Conservation (phyloP, 1,139 yeast genomes). For the Geotrichum carabidarum region DNA sequence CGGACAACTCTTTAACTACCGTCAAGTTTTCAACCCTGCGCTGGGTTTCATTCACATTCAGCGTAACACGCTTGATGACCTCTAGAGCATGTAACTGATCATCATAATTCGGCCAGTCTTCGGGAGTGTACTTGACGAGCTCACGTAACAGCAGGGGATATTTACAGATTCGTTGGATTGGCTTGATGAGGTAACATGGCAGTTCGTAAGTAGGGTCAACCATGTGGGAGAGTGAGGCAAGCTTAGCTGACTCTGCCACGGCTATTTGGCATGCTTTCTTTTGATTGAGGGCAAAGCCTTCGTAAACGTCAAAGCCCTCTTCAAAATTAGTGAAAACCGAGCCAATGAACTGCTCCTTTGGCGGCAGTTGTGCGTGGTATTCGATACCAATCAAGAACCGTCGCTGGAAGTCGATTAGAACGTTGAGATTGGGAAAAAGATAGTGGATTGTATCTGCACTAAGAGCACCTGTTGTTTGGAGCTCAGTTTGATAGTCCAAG, state of each 20-base stretch:
- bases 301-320: conserved; percentile 80
- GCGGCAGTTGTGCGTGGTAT: conserved; percentile 73
- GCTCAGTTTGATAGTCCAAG: conserved; percentile 60
- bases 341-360: conserved; percentile 78
- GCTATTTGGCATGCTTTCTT: conserved; percentile 81
- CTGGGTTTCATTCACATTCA: conserved; percentile 87
- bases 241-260: conserved; percentile 53
- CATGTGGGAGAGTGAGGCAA: conserved; percentile 53
- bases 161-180: conserved; percentile 90
- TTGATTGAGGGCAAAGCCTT: conserved; percentile 81
- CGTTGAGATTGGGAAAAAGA: conserved; percentile 80
- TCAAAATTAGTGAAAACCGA: conserved; percentile 73
- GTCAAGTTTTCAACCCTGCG: conserved; percentile 84
- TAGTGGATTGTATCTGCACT: conserved; percentile 76
- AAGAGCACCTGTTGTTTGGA: conserved; percentile 59
- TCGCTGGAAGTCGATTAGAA: conserved; percentile 87
- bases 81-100: conserved; percentile 68
- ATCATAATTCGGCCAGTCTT: conserved; percentile 51
- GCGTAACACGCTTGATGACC: conserved; percentile 70
- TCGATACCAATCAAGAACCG: conserved; percentile 83
- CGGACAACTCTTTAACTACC: conserved; percentile 60
- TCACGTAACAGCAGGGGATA: conserved; percentile 81
- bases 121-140: conserved; percentile 59
- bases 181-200: conserved; percentile 84
- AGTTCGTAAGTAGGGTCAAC: conserved; percentile 85